Conservation (phyloP, 129 eudicot species). For the Saposhnikovia divaricata region DNA sequence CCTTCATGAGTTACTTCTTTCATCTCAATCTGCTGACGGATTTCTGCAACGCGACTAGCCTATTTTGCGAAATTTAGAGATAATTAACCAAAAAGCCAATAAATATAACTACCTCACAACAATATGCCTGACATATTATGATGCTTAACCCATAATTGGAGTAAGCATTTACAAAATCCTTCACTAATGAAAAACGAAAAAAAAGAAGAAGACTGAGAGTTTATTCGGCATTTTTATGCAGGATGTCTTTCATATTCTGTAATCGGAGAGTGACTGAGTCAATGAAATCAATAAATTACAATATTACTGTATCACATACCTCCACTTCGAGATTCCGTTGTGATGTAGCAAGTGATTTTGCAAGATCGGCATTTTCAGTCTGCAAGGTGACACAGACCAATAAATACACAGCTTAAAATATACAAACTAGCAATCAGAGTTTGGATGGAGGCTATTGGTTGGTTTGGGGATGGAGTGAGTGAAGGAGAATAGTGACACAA, state of each 20-base stretch:
- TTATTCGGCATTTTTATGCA: neutral
- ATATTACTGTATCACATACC: conserved; percentile 40
- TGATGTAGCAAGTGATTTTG: conserved; percentile 70
- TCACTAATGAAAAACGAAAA: neutral
- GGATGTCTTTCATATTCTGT: neutral
- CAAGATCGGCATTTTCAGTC: conserved; percentile 82
- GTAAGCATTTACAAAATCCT: neutral
- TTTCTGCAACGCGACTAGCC: conserved; percentile 63
- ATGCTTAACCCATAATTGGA: neutral
- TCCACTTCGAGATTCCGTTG: conserved; percentile 77
- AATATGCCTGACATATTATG: neutral
- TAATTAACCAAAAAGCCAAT: neutral
- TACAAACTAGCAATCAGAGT: conserved; percentile 7
- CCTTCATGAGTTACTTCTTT: conserved; percentile 74
- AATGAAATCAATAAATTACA: neutral
- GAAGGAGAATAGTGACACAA: neutral
- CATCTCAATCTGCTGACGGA: conserved; percentile 52
- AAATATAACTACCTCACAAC: neutral
- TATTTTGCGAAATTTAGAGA: conserved; percentile 14
- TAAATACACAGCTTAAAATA: conserved; percentile 8
- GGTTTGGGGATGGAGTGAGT: neutral
- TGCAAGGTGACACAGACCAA: conserved; percentile 31
- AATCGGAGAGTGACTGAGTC: neutral
- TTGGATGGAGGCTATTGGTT: neutral
- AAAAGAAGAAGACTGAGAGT: neutral